Conservation (phyloP, 2,329 filamentous ascomycete genomes). For the Cytospora leucostoma region DNA sequence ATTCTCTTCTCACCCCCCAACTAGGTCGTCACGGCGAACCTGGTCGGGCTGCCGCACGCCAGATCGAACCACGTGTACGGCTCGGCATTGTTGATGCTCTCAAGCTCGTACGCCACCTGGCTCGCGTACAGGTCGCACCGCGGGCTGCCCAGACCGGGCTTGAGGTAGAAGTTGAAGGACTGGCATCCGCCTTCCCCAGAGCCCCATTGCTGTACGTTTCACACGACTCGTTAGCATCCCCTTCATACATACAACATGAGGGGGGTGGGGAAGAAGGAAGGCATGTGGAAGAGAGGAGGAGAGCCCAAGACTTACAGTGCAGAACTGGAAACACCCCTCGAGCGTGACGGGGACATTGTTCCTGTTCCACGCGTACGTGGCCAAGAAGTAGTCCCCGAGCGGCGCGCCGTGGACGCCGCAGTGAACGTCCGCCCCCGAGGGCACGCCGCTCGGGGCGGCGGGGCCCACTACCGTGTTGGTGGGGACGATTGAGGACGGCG, state of each 20-base stretch:
- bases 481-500: slow-evolving; percentile 29
- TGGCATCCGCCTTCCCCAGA: slow-evolving; percentile 37
- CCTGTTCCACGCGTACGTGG: slow-evolving; percentile 41
- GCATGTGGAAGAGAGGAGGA: background rate
- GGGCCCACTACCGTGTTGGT: slow-evolving; percentile 39
- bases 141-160: slow-evolving; percentile 35
- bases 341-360: slow-evolving; percentile 39
- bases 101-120: slow-evolving; percentile 36
- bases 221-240: background rate
- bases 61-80: slow-evolving; percentile 41
- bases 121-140: slow-evolving; percentile 42
- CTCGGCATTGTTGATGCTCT: slow-evolving; percentile 35
- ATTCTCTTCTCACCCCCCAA: background rate
- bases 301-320: slow-evolving; percentile 35
- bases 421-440: slow-evolving; percentile 35
- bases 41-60: slow-evolving; percentile 40
- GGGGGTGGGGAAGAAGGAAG: background rate
- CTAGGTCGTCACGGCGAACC: background rate
- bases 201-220: slow-evolving; percentile 34
- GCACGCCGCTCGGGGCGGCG: slow-evolving; percentile 36
- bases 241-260: background rate
- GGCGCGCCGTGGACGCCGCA: slow-evolving; percentile 44
- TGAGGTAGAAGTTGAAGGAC: slow-evolving; percentile 41
- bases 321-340: slow-evolving; percentile 47
- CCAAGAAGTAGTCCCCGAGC: slow-evolving; percentile 41